phyloP scores from a whole-genome alignment of 179 eudicot genomes.

The Corrigiola litoralis region DNA sequence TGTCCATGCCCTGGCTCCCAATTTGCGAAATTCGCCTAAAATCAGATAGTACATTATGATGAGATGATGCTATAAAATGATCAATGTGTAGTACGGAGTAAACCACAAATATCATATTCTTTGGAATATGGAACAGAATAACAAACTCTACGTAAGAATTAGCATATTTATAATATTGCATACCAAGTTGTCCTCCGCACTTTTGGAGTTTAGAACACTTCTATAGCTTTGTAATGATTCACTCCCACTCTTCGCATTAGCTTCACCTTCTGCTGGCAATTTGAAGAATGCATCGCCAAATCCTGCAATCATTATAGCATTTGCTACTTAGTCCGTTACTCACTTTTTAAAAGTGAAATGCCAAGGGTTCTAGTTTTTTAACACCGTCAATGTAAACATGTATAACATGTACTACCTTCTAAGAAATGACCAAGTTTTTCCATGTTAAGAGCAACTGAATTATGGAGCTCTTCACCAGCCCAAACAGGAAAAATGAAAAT shows the following conservation, averaged over 20 bases:
- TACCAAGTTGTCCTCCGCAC: conserved; percentile 48
- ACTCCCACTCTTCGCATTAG: conserved; percentile 22
- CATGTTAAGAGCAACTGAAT: conserved; percentile 37
- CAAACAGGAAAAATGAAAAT: conserved; percentile 45
- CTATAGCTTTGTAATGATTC: conserved; percentile 39
- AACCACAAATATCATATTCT: background rate
- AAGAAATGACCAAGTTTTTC: conserved; percentile 54
- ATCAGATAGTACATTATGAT: background rate
- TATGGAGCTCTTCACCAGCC: conserved; percentile 64
- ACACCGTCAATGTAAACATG: background rate
- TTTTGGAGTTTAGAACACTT: conserved; percentile 48
- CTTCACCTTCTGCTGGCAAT: conserved; percentile 14
- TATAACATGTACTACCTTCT: conserved; percentile 20
- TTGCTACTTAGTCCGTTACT: background rate
- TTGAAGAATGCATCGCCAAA: conserved; percentile 44
- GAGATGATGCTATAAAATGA: background rate
- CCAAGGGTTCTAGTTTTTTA: too few relatives aligned
- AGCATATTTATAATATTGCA: background rate
- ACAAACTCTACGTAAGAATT: background rate
- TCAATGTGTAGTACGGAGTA: too few relatives aligned
- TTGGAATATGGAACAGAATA: background rate
- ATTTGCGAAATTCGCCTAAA: conserved; percentile 59
- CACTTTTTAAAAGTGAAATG: background rate
- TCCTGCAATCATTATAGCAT: conserved; percentile 19
- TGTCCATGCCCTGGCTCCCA: conserved; percentile 73